Evolutionary conservation across 2,329 filamentous ascomycete genomes (phyloP).

Genomic region (Fulvia fulva): DNA sequence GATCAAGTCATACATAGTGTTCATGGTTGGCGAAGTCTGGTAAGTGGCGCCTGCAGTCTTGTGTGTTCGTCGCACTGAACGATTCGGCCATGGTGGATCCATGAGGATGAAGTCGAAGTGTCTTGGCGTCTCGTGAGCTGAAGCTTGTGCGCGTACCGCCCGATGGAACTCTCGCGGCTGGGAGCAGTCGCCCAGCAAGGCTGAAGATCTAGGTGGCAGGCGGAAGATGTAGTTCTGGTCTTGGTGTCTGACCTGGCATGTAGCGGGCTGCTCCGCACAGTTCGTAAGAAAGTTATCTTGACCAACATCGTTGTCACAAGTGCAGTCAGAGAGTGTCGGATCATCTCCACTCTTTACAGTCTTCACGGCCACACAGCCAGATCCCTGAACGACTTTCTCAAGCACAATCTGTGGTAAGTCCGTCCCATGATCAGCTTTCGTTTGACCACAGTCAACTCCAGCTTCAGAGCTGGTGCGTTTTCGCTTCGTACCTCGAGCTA

Average conservation of each 20-base stretch:
- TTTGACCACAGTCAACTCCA: neutral
- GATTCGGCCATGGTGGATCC: neutral
- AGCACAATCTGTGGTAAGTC: neutral
- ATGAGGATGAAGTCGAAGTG: constrained; percentile 54
- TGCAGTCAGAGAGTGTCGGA: neutral
- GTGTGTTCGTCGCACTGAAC: constrained; percentile 57
- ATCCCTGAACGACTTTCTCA: neutral
- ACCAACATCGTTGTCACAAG: neutral
- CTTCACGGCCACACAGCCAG: too few relatives aligned
- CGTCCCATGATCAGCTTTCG: neutral
- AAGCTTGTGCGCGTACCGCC: constrained; percentile 35
- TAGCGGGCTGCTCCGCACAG: neutral
- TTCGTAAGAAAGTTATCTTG: neutral
- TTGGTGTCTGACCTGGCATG: neutral
- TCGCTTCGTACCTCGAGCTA: constrained; percentile 20
- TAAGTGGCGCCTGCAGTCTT: constrained; percentile 30
- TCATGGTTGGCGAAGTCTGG: constrained; percentile 39
- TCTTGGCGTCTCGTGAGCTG: constrained; percentile 41
- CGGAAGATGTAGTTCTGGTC: constrained; percentile 19
- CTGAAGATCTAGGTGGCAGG: constrained; percentile 48
- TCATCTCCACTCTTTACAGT: neutral
- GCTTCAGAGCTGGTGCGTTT: constrained; percentile 14
- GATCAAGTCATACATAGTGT: constrained; percentile 44
- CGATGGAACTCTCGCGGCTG: constrained; percentile 36
- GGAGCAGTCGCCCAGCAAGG: constrained; percentile 48